Base-by-base conservation (phyloP, 2,329 filamentous ascomycete genomes). In the Arthrobotrys entomopaga region DNA sequence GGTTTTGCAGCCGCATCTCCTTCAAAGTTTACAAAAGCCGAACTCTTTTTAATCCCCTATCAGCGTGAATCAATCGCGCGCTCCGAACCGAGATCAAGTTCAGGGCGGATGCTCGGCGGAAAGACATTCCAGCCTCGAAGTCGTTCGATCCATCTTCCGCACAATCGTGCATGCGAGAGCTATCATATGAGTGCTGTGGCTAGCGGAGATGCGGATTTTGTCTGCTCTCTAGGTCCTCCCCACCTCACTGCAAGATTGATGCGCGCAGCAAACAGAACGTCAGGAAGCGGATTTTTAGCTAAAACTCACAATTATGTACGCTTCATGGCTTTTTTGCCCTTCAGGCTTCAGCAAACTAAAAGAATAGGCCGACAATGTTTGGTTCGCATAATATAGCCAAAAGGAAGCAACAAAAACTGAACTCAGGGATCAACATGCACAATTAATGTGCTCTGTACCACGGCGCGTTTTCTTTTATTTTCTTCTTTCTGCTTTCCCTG, bases 351-450 rank as follows among this genome's bases (percentile, higher is more conserved):
- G 40, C 20, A 48, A 57, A 20, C 38, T 19, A 38, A 69, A 43
- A 29, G 43, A 67, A 60, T 69, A 69, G 65, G 65, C 65, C 49
- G 48, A 40, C 65, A 69, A 56, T 50, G 24, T 13, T n/a, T 38
- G 20, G 54, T 26, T 69, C 65, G 65, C 57, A 61, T 69, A 61
- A 56, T 61, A 22, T 61, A 52, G 38, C 65, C 48, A 20, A 38
- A 54, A 53, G 19, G 6, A 49, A 61, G 22, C 6, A 42, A 40
- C n/a, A 29, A 29, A 40, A 40, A 22, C 13, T n/a, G 53, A 66
- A 16, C 42, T n/a, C 53, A 58, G 29, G 56, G 56, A 59, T 48
- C 20, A 59, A 20, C 10, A n/a, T 29, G 15, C 2, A 2, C 26
- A 16, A 34, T 34, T 34, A 34, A 34, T 34, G 29, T 34, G 29